Evolutionary conservation across 2,329 filamentous ascomycete genomes (phyloP).

Genomic region (Ceratocystis lukuohia): DNA sequence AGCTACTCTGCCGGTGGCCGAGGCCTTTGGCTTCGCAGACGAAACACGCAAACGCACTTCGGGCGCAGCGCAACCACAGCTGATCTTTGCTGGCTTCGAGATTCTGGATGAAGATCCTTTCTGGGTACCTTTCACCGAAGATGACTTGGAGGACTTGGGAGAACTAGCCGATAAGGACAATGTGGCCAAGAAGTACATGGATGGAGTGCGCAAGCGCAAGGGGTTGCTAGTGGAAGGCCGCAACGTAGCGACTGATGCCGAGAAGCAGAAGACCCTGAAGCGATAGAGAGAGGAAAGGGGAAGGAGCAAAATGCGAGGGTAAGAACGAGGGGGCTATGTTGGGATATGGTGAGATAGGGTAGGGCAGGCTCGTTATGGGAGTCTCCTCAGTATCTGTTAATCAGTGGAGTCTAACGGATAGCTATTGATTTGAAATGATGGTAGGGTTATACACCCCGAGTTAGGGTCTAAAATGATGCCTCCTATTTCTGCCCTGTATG

Average conservation of each 20-base stretch:
- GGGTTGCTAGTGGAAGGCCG: conserved; percentile 71
- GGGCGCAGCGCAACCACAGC: conserved; percentile 79
- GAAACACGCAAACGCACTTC: conserved; percentile 92
- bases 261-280: conserved; percentile 72
- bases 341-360: not conserved
- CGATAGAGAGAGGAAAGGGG: conserved; percentile 29
- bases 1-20: conserved; percentile 75
- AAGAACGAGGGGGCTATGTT: not conserved
- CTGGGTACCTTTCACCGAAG: conserved; percentile 94
- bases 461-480: not conserved
- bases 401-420: not conserved
- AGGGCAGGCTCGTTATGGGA: no score
- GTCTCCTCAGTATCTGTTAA: not conserved
- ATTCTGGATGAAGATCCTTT: conserved; percentile 90
- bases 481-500: not conserved
- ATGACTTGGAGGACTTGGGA: conserved; percentile 89
- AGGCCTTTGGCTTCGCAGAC: conserved; percentile 90
- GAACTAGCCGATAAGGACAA: conserved; percentile 91
- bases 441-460: not conserved
- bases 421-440: not conserved
- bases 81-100: conserved; percentile 88
- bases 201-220: conserved; percentile 74
- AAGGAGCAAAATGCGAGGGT: not conserved
- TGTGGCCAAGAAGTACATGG: conserved; percentile 92
- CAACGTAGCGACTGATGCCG: conserved; percentile 67